Base-by-base conservation (phyloP, 1,139 yeast species). In the Hemisphaericaspora subhashii region DNA sequence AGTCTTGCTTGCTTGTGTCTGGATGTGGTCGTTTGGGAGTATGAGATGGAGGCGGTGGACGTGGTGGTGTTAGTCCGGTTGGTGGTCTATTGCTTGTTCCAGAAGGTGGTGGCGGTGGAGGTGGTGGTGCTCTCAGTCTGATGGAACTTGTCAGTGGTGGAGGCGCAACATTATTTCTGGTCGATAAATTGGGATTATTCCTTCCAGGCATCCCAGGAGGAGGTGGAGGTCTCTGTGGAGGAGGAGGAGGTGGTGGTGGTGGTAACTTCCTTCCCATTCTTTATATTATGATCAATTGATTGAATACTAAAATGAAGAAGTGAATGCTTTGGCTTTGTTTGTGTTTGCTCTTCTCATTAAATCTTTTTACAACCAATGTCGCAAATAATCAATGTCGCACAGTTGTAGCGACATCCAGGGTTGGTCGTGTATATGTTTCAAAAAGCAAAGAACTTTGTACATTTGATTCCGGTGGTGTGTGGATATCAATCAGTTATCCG, bases 211-310 rank as follows among this genome's bases (percentile, higher is more conserved):
- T 24, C n/a, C 27, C 27, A 24, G 27, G 27, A 4, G 41, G 42
- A 25, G 43, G 44, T 14, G 44, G 44, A 18, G 46, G 46, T 12
- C n/a, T n/a, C n/a, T n/a, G n/a, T 20, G 50, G 53, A 10, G 50
- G 53, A 9, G 59, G 59, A 8, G 64, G 62, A 7, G 63, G 64
- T 10, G 65, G 64, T 3, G 66, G 66, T 10, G 65, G 65, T 5
- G 63, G 65, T 42, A 55, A 47, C 36, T 57, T 53, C 21, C 58
- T 56, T 31, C 58, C 63, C 64, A 60, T 58, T 25, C 15, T 43
- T 18, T 11, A 15, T 18, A 21, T 10, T 4, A 11, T 21, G 11
- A 15, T 16, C 12, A 13, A 21, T 32, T 14, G 35, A 24, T 21
- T 16, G 24, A 13, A n/a, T 7, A 10, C 24, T 10, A 30, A 24